Percentiles rank a stretch among this genome's conserved stretches.
phyloP scores from a whole-genome alignment of 345 rosid species.

The rapeseed (Brassica napus) region DNA sequence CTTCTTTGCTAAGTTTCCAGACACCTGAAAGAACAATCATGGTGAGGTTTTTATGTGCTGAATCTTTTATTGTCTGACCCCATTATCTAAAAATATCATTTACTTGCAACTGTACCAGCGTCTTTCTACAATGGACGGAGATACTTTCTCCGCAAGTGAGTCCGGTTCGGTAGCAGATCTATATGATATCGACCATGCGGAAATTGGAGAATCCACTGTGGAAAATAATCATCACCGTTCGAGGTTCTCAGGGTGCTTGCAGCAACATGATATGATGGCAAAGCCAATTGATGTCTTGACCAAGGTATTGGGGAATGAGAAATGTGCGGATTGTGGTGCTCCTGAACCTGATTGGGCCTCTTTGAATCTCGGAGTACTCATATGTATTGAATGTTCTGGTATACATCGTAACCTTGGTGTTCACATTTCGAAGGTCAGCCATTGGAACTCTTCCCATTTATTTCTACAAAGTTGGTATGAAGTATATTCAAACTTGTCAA shows the following conservation, averaged over 20 bases:
- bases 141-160: conserved; percentile 49
- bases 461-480: background rate
- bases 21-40: conserved; percentile 57
- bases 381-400: conserved; percentile 82
- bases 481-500: conserved; percentile 14
- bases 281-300: conserved; percentile 64
- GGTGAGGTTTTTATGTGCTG: conserved; percentile 23
- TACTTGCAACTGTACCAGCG: conserved; percentile 45
- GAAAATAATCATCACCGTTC: conserved; percentile 44
- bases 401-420: conserved; percentile 86
- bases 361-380: conserved; percentile 70
- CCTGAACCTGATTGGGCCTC: conserved; percentile 92
- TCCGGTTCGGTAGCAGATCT: conserved; percentile 49
- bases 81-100: conserved; percentile 3
- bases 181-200: conserved; percentile 48
- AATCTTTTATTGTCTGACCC: background rate
- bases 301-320: conserved; percentile 65
- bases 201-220: conserved; percentile 41
- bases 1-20: conserved; percentile 66
- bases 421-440: conserved; percentile 70
- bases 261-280: conserved; percentile 40
- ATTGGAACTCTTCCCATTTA: background rate
- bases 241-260: conserved; percentile 48
- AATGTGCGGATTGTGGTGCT: conserved; percentile 79
- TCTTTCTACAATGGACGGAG: conserved; percentile 46